Conservation (phyloP, 2,329 filamentous ascomycete species). For the Ophiocordyceps camponoti-rufipedis region DNA sequence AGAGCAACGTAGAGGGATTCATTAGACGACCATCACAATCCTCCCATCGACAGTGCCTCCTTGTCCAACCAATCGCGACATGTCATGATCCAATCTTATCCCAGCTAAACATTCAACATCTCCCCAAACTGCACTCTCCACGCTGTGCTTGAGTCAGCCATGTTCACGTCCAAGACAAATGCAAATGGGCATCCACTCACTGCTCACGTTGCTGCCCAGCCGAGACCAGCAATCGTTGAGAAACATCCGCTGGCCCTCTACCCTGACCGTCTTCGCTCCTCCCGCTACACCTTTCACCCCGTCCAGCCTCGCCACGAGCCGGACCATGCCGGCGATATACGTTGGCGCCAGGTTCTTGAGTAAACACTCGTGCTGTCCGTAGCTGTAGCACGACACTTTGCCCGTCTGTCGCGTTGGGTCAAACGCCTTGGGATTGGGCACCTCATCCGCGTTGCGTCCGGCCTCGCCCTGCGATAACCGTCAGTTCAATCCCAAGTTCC, state of each 20-base stretch:
- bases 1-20: too few relatives aligned
- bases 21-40: too few relatives aligned
- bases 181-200: constrained; percentile 14
- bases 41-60: too few relatives aligned
- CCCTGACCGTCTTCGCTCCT: constrained; percentile 22
- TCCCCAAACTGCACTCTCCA: background rate
- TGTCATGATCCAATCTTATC: too few relatives aligned
- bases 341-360: constrained; percentile 20
- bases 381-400: constrained; percentile 24
- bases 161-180: background rate
- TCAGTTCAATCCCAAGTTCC: background rate
- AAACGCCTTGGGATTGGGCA: constrained; percentile 20
- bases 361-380: constrained; percentile 27
- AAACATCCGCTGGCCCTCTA: constrained; percentile 21
- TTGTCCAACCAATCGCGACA: too few relatives aligned
- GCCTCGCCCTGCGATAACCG: constrained; percentile 13
- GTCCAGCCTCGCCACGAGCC: constrained; percentile 22
- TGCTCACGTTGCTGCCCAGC: constrained; percentile 23
- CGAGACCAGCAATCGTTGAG: constrained; percentile 30
- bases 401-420: constrained; percentile 20
- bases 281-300: constrained; percentile 23
- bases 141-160: background rate
- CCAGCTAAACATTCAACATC: background rate
- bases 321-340: constrained; percentile 22
- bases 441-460: constrained; percentile 17